Evolutionary conservation across 208 protist genomes (phyloP).

Genomic region (Acanthamoeba lenticulata): DNA sequence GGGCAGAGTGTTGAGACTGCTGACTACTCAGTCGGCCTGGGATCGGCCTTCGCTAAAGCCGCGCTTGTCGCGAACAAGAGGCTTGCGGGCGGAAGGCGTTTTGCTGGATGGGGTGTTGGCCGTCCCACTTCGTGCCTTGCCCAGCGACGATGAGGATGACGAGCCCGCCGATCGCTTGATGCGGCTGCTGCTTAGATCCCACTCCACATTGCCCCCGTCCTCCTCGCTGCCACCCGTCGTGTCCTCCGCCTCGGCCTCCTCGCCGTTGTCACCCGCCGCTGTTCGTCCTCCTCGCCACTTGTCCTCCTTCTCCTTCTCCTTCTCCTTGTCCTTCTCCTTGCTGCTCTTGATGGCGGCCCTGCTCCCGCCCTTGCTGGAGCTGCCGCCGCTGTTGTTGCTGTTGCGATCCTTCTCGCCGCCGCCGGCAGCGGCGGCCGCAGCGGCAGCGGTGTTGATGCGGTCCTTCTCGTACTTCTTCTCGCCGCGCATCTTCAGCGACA

Average conservation of each 20-base stretch:
- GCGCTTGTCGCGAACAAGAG: neutral
- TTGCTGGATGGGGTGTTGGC: no score
- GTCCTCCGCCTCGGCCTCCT: neutral
- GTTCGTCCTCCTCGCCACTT: neutral
- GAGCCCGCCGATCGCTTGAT: neutral
- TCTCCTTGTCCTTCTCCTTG: neutral
- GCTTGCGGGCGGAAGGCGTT: no score
- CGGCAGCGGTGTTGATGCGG: no score
- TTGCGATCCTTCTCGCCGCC: neutral
- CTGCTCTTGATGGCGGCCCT: neutral
- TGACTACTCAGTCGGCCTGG: no score
- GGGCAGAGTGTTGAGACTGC: no score
- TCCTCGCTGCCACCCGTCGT: neutral
- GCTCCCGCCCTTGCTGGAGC: neutral
- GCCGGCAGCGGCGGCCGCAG: no score
- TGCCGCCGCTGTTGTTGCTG: neutral
- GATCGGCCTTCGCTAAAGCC: neutral
- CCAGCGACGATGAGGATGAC: neutral
- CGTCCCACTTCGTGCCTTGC: no score
- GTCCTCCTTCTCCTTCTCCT: neutral
- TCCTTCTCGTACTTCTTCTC: slow-evolving; percentile 64
- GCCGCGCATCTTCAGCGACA: slow-evolving; percentile 58
- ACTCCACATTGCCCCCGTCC: neutral
- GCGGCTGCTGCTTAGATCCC: neutral
- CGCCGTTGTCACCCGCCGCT: neutral